Conservation (phyloP, 176 grass and related monocot genomes). For the Aegilops bicornis region DNA sequence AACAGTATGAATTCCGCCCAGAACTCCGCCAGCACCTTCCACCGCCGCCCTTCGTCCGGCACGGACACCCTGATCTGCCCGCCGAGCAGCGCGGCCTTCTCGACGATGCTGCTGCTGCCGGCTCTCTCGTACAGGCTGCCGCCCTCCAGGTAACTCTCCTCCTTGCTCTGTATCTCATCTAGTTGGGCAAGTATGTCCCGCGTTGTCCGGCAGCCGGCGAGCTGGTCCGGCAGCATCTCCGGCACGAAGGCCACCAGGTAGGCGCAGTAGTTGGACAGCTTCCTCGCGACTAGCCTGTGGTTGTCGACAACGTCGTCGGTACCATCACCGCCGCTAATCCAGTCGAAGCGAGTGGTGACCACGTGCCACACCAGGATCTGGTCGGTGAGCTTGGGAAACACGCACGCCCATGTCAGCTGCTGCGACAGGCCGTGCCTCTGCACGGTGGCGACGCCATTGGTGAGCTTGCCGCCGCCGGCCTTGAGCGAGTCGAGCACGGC, state of each 20-base stretch:
- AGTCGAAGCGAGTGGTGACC: conserved; percentile 44
- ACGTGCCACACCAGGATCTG: conserved; percentile 59
- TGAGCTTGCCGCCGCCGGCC: background rate
- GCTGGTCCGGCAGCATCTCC: conserved; percentile 57
- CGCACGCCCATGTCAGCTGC: conserved; percentile 30
- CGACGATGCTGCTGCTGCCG: background rate
- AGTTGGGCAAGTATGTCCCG: background rate
- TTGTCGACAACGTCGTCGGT: background rate
- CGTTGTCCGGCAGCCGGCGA: background rate
- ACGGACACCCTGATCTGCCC: conserved; percentile 10
- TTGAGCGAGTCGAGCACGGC: conserved; percentile 41
- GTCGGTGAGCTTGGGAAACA: conserved; percentile 26
- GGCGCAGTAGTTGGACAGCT: conserved; percentile 46
- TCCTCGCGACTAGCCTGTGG: conserved; percentile 25
- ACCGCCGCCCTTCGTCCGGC: background rate
- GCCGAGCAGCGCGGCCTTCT: conserved; percentile 32
- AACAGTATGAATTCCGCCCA: conserved; percentile 39
- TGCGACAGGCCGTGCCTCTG: background rate
- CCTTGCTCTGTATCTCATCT: background rate
- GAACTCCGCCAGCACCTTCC: conserved; percentile 42
- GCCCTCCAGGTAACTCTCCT: background rate
- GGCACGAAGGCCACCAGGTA: conserved; percentile 51
- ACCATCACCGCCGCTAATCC: background rate
- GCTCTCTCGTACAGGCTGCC: background rate
- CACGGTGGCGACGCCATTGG: conserved; percentile 18